Conservation (phyloP, 768 basidiomycete genomes). For the Mycena crocata region DNA sequence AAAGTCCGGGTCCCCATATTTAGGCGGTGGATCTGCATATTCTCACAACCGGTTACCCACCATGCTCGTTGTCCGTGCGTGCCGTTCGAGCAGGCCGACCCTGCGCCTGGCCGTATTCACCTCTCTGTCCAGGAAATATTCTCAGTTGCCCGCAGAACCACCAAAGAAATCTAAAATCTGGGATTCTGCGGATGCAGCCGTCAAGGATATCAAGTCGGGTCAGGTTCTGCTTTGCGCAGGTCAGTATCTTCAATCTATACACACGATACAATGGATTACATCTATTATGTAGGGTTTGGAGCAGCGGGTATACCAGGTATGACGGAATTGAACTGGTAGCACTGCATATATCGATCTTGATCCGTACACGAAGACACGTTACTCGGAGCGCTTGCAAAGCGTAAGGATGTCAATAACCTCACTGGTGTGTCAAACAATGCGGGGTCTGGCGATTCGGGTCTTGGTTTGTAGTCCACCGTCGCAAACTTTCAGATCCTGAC, state of each 20-base stretch:
- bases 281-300: constrained; percentile 76
- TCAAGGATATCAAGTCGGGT: constrained; percentile 85
- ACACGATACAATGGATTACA: neutral
- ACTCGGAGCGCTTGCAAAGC: constrained; percentile 78
- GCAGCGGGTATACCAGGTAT: constrained; percentile 88
- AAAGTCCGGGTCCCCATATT: no score
- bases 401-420: constrained; percentile 78
- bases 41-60: constrained; percentile 22
- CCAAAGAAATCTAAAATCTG: constrained; percentile 75
- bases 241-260: constrained; percentile 48
- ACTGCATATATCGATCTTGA: constrained; percentile 2
- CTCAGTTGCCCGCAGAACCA: constrained; percentile 47
- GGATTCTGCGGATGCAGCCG: constrained; percentile 83
- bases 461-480: constrained; percentile 58
- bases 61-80: constrained; percentile 27
- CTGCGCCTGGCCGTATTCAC: constrained; percentile 37
- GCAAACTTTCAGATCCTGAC: constrained; percentile 13
- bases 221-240: constrained; percentile 86
- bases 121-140: constrained; percentile 43
- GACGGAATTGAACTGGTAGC: constrained; percentile 17
- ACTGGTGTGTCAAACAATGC: constrained; percentile 93
- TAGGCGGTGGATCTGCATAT: neutral
- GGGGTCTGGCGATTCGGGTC: constrained; percentile 75
- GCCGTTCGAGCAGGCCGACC: constrained; percentile 24
- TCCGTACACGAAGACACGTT: constrained; percentile 73